Evolutionary conservation across 1,284 basidiomycete species (phyloP), one percentile per base, ranked within the genome.

Genomic region (Rhizoctonia solani): DNA sequence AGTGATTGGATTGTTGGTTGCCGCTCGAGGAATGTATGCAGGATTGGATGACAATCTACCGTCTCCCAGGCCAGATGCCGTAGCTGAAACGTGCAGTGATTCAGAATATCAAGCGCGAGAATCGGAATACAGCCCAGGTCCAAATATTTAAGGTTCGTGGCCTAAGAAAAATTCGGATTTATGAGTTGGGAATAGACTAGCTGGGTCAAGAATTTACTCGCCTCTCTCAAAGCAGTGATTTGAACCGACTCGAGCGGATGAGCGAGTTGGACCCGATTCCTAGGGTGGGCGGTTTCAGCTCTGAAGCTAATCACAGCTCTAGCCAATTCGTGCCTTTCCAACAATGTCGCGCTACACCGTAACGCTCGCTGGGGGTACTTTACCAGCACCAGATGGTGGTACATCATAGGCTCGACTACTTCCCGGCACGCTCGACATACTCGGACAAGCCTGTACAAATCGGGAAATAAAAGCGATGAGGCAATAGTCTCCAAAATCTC

Each of bases 91-190:
- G 58, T 61, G 46, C 58, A 61, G 14, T 61, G 58, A 34, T 61
- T 61, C 23, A 61, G 46, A 34, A 61, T 61, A 19, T 61, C 58
- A 16, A 61, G 58, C 4, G 58, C 58, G 32, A 61, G 34, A 27
- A 61, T 61, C 2, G 58, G 58, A 16, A 61, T 61, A 30, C 58
- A 61, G 14, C 58, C 58, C 37, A 61, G 58, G 34, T 61, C 58
- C 30, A 61, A 39, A 29, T 61, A 61, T 19, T 61, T 61, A 30
- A 61, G 34, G 9, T 47, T 47, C 21, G 32, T 27, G 1, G 58
- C 58, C 58, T 61, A 19, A 4, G 13, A 14, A 39, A 46, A 39
- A 14, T 8, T 13, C 27, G 21, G 13, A 13, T 61, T 34, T 50
- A 47, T n/a, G n/a, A n/a, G n/a, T n/a, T n/a, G n/a, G n/a, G n/a